Evolutionary conservation across 139 green algal genomes (phyloP).

Genomic region (Chlamydomonas eustigma): DNA sequence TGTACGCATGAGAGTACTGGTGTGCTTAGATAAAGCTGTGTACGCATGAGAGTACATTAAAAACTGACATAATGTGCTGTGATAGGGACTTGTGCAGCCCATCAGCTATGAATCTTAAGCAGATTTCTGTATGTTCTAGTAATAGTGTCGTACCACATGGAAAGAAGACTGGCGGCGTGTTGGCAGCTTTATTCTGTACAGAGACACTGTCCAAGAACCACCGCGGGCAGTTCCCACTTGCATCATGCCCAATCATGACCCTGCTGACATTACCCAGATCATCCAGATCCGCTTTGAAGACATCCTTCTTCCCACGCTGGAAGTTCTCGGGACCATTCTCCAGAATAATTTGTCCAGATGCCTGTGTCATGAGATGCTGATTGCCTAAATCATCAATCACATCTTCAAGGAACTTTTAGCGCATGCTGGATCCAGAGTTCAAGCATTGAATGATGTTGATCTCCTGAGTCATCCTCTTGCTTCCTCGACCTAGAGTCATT

Average conservation of each 20-base stretch:
- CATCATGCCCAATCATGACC: conserved; percentile 38
- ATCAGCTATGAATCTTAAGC: no score
- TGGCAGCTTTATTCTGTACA: conserved; percentile 31
- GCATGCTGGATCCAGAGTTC: no score
- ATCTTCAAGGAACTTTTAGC: no score
- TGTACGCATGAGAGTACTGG: not conserved
- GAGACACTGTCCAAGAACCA: conserved; percentile 40
- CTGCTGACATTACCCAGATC: conserved; percentile 32
- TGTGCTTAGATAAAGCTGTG: no score
- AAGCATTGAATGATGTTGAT: no score
- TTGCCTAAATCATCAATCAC: no score
- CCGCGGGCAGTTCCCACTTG: conserved; percentile 30
- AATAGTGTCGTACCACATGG: conserved; percentile 23
- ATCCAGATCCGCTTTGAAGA: conserved; percentile 25
- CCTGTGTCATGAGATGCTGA: no score
- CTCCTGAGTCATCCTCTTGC: no score
- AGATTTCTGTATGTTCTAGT: not conserved
- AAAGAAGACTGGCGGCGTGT: conserved; percentile 26
- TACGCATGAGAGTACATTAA: no score
- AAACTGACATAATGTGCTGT: no score
- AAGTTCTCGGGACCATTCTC: conserved; percentile 40
- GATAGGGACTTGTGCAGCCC: no score
- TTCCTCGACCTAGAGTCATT: no score
- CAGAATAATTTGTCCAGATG: conserved; percentile 18
- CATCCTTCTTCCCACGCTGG: conserved; percentile 22